phyloP scores from a whole-genome alignment of 192 early-diverging fungal genomes.

The Geranomyces michiganensis region DNA sequence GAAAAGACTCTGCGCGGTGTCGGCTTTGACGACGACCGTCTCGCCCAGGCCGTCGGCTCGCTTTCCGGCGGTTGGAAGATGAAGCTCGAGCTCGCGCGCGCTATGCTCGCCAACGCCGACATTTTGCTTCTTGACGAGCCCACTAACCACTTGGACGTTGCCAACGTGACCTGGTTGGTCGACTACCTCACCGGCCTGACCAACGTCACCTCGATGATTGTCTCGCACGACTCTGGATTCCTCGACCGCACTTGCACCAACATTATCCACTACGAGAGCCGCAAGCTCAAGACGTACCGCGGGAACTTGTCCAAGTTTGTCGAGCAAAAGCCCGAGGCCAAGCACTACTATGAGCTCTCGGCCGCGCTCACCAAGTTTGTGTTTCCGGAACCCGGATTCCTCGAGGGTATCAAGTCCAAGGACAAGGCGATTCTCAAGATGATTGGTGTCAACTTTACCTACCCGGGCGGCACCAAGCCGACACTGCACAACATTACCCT shows the following conservation, averaged over 20 bases:
- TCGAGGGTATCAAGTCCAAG: conserved; percentile 79
- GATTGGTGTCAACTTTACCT: conserved; percentile 73
- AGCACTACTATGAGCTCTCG: conserved; percentile 74
- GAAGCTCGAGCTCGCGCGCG: conserved; percentile 85
- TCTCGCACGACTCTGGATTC: conserved; percentile 87
- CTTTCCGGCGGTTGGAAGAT: conserved; percentile 92
- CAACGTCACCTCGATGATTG: conserved; percentile 81
- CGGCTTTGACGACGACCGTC: conserved; percentile 71
- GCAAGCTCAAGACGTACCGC: conserved; percentile 76
- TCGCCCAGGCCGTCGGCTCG: conserved; percentile 62
- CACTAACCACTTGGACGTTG: conserved; percentile 83
- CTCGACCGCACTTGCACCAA: conserved; percentile 77
- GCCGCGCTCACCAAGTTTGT: conserved; percentile 66
- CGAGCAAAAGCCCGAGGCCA: conserved; percentile 73
- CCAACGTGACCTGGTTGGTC: conserved; percentile 63
- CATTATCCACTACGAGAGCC: conserved; percentile 85
- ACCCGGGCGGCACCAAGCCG: conserved; percentile 66
- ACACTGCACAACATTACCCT: conserved; percentile 66
- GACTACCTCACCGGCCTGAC: conserved; percentile 72
- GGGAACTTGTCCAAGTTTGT: conserved; percentile 83
- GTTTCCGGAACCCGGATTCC: conserved; percentile 77
- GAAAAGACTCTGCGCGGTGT: conserved; percentile 58
- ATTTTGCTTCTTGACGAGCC: conserved; percentile 85
- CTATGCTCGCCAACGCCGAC: conserved; percentile 84
- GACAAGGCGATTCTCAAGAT: conserved; percentile 80